Conservation (phyloP, 2,329 filamentous ascomycete species). For the Aspergillus ochraceoroseus region DNA sequence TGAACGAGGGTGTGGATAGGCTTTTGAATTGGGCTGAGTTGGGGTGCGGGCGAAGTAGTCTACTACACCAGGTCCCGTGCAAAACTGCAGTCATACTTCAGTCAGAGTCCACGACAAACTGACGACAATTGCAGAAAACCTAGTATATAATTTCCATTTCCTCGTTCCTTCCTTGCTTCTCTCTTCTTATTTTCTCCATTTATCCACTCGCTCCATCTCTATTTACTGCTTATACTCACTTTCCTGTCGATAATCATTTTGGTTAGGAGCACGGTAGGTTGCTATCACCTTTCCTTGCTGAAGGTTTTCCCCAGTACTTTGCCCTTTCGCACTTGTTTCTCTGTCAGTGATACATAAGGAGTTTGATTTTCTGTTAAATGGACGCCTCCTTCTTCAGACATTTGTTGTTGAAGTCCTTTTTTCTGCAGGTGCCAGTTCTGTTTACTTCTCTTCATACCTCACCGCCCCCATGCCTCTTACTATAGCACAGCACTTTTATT, state of each 20-base stretch:
- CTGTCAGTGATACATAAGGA: background rate
- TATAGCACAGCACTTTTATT: conserved; percentile 5
- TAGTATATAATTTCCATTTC: background rate
- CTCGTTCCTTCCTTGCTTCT: conserved; percentile 3
- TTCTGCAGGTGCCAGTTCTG: conserved; percentile 8
- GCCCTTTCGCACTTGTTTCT: background rate
- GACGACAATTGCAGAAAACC: too few species aligned
- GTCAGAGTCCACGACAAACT: too few species aligned
- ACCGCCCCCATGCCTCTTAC: conserved; percentile 12
- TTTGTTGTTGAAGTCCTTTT: conserved; percentile 1
- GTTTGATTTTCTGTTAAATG: background rate
- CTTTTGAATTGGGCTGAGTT: too few species aligned
- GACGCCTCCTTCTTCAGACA: background rate
- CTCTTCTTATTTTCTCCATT: background rate
- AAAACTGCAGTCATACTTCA: too few species aligned
- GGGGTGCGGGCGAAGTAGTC: too few species aligned
- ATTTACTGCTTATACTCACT: background rate
- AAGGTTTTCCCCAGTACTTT: background rate
- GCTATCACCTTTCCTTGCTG: background rate
- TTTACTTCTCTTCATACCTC: conserved; percentile 13
- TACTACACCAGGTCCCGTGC: too few species aligned
- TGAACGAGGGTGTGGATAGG: too few species aligned
- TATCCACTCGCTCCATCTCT: background rate
- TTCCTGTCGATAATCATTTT: conserved; percentile 1
- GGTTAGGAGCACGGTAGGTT: background rate